Percentiles rank a stretch among this genome's conserved stretches.
Evolutionary conservation across 768 basidiomycete genomes (phyloP).

Genomic region (Phallus indusiatus): DNA sequence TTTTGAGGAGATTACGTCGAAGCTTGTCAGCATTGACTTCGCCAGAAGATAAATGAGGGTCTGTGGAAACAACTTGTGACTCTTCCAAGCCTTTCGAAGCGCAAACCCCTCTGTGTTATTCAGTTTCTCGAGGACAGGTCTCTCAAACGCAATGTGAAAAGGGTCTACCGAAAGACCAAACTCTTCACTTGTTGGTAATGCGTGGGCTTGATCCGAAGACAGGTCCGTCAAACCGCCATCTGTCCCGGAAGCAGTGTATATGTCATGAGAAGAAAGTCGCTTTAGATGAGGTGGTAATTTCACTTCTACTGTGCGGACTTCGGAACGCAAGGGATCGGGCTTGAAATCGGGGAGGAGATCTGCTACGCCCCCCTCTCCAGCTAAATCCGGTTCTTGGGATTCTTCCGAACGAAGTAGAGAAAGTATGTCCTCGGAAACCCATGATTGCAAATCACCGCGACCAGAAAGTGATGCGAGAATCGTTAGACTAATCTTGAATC

Average conservation of each 20-base stretch:
- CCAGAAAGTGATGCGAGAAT: neutral
- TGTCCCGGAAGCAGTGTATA: neutral
- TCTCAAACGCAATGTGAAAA: neutral
- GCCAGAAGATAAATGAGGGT: neutral
- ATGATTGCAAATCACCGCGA: neutral
- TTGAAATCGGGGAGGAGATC: neutral
- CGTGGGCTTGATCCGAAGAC: neutral
- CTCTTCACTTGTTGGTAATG: neutral
- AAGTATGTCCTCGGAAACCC: neutral
- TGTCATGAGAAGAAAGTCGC: neutral
- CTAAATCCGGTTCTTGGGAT: neutral
- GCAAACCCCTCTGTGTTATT: neutral
- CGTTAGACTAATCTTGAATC: neutral
- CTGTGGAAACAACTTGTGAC: neutral
- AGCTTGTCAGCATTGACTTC: neutral
- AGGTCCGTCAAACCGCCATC: too few relatives aligned
- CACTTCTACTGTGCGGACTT: neutral
- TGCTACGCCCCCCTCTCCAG: neutral
- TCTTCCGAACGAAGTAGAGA: neutral
- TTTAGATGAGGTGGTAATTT: neutral
- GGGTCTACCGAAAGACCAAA: neutral
- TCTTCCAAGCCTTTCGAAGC: neutral
- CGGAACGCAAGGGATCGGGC: neutral
- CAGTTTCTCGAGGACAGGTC: neutral
- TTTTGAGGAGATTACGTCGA: neutral